A percentile compares a stretch with the other conserved stretches of the same genome.
Conservation (phyloP, 345 rosid species). For the Hibiscus syriacus region DNA sequence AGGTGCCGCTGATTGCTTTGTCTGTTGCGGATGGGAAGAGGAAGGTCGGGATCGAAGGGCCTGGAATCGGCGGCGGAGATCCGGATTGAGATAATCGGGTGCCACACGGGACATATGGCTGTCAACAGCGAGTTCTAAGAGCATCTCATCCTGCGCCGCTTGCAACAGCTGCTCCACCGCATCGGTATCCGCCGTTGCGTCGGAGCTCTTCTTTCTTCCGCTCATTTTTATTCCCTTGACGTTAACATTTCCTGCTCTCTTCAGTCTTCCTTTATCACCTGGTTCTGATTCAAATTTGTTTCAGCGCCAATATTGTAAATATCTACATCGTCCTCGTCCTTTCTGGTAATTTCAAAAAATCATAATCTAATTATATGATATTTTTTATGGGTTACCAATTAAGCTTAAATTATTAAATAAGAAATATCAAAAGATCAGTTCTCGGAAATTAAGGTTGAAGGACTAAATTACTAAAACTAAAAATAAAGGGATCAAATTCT, state of each 20-base stretch:
- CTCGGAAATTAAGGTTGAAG: too few species aligned
- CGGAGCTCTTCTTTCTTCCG: constrained; percentile 11
- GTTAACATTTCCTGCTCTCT: neutral
- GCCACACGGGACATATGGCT: constrained; percentile 43
- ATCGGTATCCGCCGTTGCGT: constrained; percentile 15
- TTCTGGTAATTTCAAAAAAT: too few species aligned
- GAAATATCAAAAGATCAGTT: too few species aligned
- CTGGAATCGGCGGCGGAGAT: constrained; percentile 67
- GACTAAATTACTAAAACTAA: too few species aligned
- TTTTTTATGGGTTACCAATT: too few species aligned
- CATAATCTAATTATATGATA: too few species aligned
- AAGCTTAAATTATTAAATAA: too few species aligned
- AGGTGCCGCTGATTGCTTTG: constrained; percentile 2
- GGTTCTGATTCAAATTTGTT: too few species aligned
- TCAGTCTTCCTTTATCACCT: neutral
- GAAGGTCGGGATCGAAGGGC: constrained; percentile 56
- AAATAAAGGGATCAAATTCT: too few species aligned
- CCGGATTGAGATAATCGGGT: constrained; percentile 43
- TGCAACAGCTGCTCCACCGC: constrained; percentile 57
- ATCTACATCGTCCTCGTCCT: too few species aligned
- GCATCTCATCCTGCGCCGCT: constrained; percentile 70
- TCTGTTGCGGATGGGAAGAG: constrained; percentile 1
- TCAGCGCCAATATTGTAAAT: too few species aligned
- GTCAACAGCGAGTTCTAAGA: constrained; percentile 56
- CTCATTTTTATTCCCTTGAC: constrained; percentile 5